Evolutionary conservation across 202 grass and related monocot genomes (phyloP).

Genomic region (Saccharum hybrid): DNA sequence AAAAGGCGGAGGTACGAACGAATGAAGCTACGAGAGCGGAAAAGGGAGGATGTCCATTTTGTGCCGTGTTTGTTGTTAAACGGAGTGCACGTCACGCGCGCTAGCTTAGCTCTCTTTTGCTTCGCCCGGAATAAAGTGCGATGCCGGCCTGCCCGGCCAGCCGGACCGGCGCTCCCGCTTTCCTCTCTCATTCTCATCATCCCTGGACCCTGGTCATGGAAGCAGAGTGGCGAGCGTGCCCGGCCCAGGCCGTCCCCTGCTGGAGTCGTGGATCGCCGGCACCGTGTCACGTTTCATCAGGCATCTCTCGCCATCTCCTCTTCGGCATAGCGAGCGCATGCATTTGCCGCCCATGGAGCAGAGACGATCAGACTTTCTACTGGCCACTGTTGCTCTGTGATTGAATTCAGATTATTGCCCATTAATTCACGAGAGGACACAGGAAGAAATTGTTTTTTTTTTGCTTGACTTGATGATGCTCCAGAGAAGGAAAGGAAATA

Average conservation of each 20-base stretch:
- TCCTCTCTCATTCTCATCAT: background rate
- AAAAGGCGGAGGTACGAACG: background rate
- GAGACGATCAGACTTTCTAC: too few species aligned
- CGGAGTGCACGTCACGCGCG: slow-evolving; percentile 49
- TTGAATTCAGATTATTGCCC: too few species aligned
- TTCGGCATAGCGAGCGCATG: too few species aligned
- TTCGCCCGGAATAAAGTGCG: slow-evolving; percentile 35
- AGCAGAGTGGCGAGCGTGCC: background rate
- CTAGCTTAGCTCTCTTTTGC: background rate
- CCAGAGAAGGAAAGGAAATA: background rate
- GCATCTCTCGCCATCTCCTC: background rate
- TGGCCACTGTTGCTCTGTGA: too few species aligned
- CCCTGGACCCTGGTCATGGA: background rate
- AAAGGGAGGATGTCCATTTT: slow-evolving; percentile 22
- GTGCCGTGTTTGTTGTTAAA: slow-evolving; percentile 46
- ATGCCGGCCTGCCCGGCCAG: background rate
- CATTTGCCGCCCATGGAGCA: too few species aligned
- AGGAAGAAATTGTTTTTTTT: too few species aligned
- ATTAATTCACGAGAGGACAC: too few species aligned
- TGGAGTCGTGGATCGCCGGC: slow-evolving; percentile 27
- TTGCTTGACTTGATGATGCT: too few species aligned
- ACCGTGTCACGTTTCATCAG: slow-evolving; percentile 13
- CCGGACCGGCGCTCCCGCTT: background rate
- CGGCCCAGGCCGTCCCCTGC: background rate
- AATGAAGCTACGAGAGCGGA: too few species aligned